phyloP scores from a whole-genome alignment of 1,284 basidiomycete species.

The Sanghuangporus baumii region DNA sequence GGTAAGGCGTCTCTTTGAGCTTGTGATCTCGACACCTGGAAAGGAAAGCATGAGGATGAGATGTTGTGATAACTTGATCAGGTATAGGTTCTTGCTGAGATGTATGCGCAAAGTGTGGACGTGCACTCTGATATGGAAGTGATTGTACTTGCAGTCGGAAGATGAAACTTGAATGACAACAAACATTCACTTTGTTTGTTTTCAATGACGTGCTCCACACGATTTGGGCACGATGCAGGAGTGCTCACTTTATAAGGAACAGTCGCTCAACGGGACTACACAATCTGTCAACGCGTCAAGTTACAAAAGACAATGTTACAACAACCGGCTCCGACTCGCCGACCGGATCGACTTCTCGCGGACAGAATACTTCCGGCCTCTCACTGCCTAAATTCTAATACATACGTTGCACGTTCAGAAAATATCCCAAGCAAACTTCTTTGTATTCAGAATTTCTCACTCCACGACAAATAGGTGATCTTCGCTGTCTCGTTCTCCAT shows the following conservation, averaged over 20 bases:
- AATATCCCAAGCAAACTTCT: neutral
- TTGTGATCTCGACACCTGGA: neutral
- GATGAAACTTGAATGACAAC: neutral
- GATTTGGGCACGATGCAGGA: neutral
- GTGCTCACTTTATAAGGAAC: too few relatives aligned
- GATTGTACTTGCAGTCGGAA: too few relatives aligned
- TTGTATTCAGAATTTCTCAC: too few relatives aligned
- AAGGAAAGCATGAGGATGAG: neutral
- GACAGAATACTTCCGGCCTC: neutral
- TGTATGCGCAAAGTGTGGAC: too few relatives aligned
- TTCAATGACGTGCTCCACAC: neutral
- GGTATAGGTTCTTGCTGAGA: too few relatives aligned
- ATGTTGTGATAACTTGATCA: too few relatives aligned
- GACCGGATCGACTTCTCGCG: neutral
- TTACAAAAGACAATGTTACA: neutral
- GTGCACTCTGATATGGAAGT: too few relatives aligned
- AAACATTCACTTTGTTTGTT: neutral
- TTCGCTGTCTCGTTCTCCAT: too few relatives aligned
- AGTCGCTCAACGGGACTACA: neutral
- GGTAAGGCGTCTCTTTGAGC: constrained; percentile 59
- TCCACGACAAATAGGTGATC: too few relatives aligned
- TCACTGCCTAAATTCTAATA: neutral
- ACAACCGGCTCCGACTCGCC: neutral
- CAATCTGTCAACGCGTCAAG: neutral
- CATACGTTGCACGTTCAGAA: neutral